phyloP scores from a whole-genome alignment of 225 moss, liverwort and hornwort species.

The Marchantia paleacea region DNA sequence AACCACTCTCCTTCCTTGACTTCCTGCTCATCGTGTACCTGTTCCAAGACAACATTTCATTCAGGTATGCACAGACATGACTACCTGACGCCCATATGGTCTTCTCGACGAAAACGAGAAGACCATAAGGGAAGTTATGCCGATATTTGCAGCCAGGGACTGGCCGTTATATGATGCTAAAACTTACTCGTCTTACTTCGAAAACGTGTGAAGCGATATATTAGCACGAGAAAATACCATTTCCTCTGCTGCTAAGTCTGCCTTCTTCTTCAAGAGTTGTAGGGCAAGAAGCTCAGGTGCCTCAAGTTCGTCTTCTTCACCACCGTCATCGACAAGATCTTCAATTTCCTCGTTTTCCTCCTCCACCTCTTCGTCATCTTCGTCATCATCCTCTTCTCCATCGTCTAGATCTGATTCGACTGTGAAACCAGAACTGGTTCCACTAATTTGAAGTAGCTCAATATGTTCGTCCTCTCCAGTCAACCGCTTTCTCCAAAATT shows the following conservation, averaged over 20 bases:
- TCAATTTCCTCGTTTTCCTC: slow-evolving; percentile 70
- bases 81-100: background rate
- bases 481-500: slow-evolving; percentile 87
- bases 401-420: slow-evolving; percentile 29
- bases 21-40: slow-evolving; percentile 56
- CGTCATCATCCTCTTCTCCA: slow-evolving; percentile 53
- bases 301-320: slow-evolving; percentile 74
- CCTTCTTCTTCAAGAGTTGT: slow-evolving; percentile 80
- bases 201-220: too few species aligned
- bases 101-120: too few species aligned
- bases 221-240: slow-evolving; percentile 43
- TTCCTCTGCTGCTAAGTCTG: slow-evolving; percentile 47
- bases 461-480: slow-evolving; percentile 60
- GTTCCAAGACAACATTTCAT: background rate
- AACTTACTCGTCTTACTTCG: too few species aligned
- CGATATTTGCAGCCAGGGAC: too few species aligned
- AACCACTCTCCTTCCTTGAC: slow-evolving; percentile 66
- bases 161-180: too few species aligned
- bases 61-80: background rate
- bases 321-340: slow-evolving; percentile 83
- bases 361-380: slow-evolving; percentile 72
- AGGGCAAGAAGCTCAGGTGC: slow-evolving; percentile 86
- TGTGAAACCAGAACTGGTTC: background rate
- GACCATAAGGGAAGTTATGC: too few species aligned
- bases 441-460: slow-evolving; percentile 28